phyloP scores from a whole-genome alignment of 169 alveolate species.

The Fabrea salina region DNA sequence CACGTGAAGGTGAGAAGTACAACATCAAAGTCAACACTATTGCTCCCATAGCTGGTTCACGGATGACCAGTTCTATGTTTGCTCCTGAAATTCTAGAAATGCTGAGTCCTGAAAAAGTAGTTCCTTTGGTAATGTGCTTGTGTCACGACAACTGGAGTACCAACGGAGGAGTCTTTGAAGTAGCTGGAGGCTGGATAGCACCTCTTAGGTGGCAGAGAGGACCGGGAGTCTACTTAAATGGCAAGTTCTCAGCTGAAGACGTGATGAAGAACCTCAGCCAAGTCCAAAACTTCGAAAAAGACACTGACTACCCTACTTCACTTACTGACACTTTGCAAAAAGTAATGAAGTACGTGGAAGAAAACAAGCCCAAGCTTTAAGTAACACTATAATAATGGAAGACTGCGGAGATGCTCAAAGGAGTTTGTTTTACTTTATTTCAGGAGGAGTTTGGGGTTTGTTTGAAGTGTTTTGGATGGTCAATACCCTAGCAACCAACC shows the following conservation, averaged over 20 bases:
- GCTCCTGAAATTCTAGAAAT: conserved; percentile 65
- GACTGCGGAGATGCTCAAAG: too few relatives aligned
- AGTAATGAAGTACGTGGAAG: neutral
- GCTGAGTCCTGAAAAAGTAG: conserved; percentile 80
- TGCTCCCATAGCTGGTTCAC: conserved; percentile 82
- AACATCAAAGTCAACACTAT: conserved; percentile 84
- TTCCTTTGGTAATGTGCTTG: conserved; percentile 79
- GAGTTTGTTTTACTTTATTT: too few relatives aligned
- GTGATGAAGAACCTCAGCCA: conserved; percentile 37
- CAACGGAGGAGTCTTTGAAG: conserved; percentile 62
- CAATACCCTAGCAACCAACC: neutral
- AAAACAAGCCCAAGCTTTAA: neutral
- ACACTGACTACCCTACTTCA: neutral
- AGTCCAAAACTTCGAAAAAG: neutral
- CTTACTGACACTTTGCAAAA: neutral
- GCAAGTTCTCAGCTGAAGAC: conserved; percentile 62
- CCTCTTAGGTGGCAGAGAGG: conserved; percentile 73
- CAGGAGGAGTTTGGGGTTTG: too few relatives aligned
- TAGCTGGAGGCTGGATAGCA: conserved; percentile 83
- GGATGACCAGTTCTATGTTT: conserved; percentile 74
- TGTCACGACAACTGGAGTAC: conserved; percentile 68
- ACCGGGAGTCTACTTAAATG: conserved; percentile 49
- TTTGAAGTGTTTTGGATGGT: conserved; percentile 16
- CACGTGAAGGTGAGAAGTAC: conserved; percentile 87
- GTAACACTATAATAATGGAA: too few relatives aligned